phyloP scores from a whole-genome alignment of 2,329 filamentous ascomycete genomes.

The Ceratocystis ficicola region DNA sequence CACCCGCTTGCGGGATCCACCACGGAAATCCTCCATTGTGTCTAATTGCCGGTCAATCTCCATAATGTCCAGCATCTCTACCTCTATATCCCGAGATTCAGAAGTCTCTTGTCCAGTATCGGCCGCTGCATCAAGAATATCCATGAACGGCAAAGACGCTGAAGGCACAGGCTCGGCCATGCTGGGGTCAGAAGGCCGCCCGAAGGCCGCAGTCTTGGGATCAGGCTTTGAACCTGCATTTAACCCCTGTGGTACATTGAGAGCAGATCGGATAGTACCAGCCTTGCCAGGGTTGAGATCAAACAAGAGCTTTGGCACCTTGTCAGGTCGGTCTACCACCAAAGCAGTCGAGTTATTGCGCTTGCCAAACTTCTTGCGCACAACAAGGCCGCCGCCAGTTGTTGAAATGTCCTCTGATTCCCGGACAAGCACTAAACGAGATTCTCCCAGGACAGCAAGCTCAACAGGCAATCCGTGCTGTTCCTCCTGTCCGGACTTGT shows the following conservation, averaged over 20 bases:
- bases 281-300: conserved; percentile 39
- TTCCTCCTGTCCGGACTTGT: conserved; percentile 23
- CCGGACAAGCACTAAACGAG: conserved; percentile 42
- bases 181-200: conserved; percentile 32
- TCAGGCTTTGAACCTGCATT: conserved; percentile 22
- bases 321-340: conserved; percentile 40
- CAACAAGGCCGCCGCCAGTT: conserved; percentile 32
- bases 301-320: conserved; percentile 34
- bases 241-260: conserved; percentile 25
- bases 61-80: conserved; percentile 53
- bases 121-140: conserved; percentile 41
- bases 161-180: not conserved
- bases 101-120: conserved; percentile 36
- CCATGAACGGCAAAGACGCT: conserved; percentile 32
- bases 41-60: conserved; percentile 51
- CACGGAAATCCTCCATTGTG: conserved; percentile 40
- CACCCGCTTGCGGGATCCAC: conserved; percentile 39
- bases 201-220: conserved; percentile 21
- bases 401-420: conserved; percentile 37
- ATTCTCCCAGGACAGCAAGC: conserved; percentile 44
- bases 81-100: conserved; percentile 40
- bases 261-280: conserved; percentile 29
- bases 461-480: conserved; percentile 41
- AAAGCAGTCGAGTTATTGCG: conserved; percentile 35
- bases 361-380: conserved; percentile 27